Conservation (phyloP, 352 stramenopile genomes). For the Globisporangium parvum region DNA sequence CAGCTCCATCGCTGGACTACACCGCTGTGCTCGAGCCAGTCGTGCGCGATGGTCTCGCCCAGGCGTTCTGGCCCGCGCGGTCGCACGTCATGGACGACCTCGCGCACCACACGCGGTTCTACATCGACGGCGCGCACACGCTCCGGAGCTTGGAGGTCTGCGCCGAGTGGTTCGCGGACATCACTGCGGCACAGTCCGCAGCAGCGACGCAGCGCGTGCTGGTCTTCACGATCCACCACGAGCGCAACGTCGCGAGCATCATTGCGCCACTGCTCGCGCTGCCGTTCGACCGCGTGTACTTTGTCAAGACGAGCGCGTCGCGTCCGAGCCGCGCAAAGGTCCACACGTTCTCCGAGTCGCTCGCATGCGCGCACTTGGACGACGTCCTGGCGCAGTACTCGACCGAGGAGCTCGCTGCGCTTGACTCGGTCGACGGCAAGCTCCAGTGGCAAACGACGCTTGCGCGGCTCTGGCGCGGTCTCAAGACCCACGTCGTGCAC, state of each 20-base stretch:
- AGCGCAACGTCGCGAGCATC: slow-evolving; percentile 68
- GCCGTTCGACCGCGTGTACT: slow-evolving; percentile 73
- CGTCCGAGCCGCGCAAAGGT: slow-evolving; percentile 64
- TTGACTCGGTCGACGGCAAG: slow-evolving; percentile 38
- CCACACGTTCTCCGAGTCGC: slow-evolving; percentile 57
- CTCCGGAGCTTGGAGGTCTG: slow-evolving; percentile 68
- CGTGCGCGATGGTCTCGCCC: slow-evolving; percentile 39
- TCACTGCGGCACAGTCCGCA: slow-evolving; percentile 6
- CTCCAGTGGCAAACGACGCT: slow-evolving; percentile 59
- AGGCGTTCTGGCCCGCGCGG: slow-evolving; percentile 77
- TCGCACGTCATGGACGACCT: slow-evolving; percentile 57
- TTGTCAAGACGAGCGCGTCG: slow-evolving; percentile 56
- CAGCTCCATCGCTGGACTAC: slow-evolving; percentile 14
- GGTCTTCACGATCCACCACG: slow-evolving; percentile 82
- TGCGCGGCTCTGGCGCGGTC: slow-evolving; percentile 38
- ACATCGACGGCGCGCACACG: slow-evolving; percentile 89
- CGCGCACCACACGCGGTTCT: slow-evolving; percentile 39
- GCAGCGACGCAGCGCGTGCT: slow-evolving; percentile 36
- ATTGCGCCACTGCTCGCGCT: slow-evolving; percentile 53
- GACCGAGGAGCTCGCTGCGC: slow-evolving; percentile 27
- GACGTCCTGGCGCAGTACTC: slow-evolving; percentile 39
- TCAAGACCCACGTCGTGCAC: slow-evolving; percentile 32
- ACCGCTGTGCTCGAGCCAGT: slow-evolving; percentile 29
- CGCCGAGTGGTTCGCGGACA: slow-evolving; percentile 57
- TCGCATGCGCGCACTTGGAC: slow-evolving; percentile 27